Evolutionary conservation across 2,329 filamentous ascomycete species (phyloP).

Genomic region (Colletotrichum sp.): DNA sequence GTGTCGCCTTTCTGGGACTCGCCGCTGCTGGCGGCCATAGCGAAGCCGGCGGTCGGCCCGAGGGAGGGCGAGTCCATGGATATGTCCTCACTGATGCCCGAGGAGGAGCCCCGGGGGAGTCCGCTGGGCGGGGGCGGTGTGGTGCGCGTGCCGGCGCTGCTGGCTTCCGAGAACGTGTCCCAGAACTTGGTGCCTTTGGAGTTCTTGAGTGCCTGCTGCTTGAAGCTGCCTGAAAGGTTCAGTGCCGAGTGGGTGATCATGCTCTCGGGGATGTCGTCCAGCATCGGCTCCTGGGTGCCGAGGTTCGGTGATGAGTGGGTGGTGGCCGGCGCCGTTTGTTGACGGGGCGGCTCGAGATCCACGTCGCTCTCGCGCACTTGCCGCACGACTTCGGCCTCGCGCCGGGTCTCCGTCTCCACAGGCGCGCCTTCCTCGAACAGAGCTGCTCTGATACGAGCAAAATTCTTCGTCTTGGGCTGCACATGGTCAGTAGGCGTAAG

Average conservation of each 20-base stretch:
- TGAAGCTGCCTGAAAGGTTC: constrained; percentile 70
- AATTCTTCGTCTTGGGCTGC: constrained; percentile 94
- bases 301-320: constrained; percentile 73
- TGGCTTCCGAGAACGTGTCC: constrained; percentile 77
- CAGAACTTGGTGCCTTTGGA: constrained; percentile 76
- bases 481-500: constrained; percentile 28
- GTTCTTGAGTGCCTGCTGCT: constrained; percentile 73
- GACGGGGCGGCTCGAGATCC: constrained; percentile 53
- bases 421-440: constrained; percentile 87
- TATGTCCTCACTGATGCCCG: constrained; percentile 70
- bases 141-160: constrained; percentile 51
- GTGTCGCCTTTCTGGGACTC: constrained; percentile 36
- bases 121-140: constrained; percentile 70
- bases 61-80: constrained; percentile 72
- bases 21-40: constrained; percentile 25
- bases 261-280: constrained; percentile 75
- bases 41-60: constrained; percentile 37
- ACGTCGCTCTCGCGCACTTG: constrained; percentile 92
- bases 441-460: constrained; percentile 89
- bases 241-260: constrained; percentile 62
- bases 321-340: constrained; percentile 55
- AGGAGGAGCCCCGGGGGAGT: constrained; percentile 63
- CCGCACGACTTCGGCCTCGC: constrained; percentile 93
- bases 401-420: constrained; percentile 84
- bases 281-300: constrained; percentile 59